These are phyloP conservation scores for Yarrowia yakushimensis DNA, from an alignment of 805 yeast genomes.

Conservation along the genomic window DNA sequence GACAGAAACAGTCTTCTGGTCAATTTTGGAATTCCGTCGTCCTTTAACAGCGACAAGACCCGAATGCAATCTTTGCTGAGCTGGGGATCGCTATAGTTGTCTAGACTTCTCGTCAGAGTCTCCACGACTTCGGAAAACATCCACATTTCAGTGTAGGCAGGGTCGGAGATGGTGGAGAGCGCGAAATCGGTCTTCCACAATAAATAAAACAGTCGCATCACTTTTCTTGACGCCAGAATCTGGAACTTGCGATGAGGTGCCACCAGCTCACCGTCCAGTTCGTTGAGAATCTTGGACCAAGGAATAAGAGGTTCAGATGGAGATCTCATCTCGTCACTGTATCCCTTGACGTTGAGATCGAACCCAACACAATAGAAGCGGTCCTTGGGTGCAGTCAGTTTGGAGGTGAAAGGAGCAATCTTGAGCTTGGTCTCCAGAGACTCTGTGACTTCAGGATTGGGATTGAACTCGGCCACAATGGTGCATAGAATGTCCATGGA, in stretches of 20 bases:
- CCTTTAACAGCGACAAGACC: conserved; percentile 4
- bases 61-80: conserved; percentile 8
- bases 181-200: conserved; percentile 1
- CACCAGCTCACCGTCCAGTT: background rate
- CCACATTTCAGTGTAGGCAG: background rate
- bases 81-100: background rate
- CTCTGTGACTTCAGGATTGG: background rate
- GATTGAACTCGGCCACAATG: conserved; percentile 1
- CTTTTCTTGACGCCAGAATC: background rate
- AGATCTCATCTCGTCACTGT: background rate
- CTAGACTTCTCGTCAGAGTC: background rate
- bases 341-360: conserved; percentile 13
- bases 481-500: conserved; percentile 16
- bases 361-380: conserved; percentile 13
- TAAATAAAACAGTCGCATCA: conserved; percentile 2
- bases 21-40: background rate
- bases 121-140: conserved; percentile 11
- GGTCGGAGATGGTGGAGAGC: background rate
- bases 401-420: background rate
- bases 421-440: background rate
- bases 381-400: background rate
- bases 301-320: conserved; percentile 2
- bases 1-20: conserved; percentile 6
- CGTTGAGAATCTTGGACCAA: background rate
- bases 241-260: background rate